A percentile compares a stretch with the other conserved stretches of the same genome.
These are phyloP conservation scores for Metarhizium album DNA, from an alignment of 2,329 filamentous ascomycete species.

Conservation along the genomic window DNA sequence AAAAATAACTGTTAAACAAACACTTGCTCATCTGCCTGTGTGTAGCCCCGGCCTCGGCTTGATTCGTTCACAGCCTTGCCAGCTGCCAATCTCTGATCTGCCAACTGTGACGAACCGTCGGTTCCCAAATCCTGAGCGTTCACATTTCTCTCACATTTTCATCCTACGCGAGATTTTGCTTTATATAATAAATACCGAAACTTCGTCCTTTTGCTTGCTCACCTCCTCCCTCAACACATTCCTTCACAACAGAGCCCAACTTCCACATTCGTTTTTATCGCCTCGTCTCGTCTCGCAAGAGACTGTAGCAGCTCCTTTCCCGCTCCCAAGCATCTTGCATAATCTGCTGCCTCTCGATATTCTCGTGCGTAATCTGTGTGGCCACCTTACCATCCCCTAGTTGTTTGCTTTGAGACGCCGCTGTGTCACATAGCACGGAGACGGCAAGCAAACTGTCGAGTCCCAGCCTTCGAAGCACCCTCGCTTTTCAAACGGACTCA, in stretches of 20 bases:
- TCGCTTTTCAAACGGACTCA: not conserved
- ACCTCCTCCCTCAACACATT: not conserved
- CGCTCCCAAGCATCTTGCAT: not conserved
- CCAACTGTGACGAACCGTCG: not conserved
- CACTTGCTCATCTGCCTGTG: not conserved
- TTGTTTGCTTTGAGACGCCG: not conserved
- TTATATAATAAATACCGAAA: not conserved
- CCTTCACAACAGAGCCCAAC: not conserved
- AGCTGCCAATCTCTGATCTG: not conserved
- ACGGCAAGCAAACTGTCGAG: not conserved
- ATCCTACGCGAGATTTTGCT: not conserved
- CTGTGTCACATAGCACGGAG: not conserved
- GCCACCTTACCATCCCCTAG: not conserved
- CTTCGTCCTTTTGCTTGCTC: not conserved
- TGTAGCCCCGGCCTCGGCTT: too few species aligned
- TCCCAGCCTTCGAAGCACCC: not conserved
- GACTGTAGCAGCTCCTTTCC: not conserved
- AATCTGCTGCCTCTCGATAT: not conserved
- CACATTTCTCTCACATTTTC: not conserved
- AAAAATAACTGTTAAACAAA: not conserved
- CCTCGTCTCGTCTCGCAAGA: not conserved
- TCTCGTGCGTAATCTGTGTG: not conserved
- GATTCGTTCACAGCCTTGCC: not conserved
- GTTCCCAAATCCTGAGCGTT: not conserved
- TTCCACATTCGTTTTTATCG: conserved; percentile 4